Conservation (phyloP, 371 early-diverging fungal species). For the Actinomortierella wolfii region DNA sequence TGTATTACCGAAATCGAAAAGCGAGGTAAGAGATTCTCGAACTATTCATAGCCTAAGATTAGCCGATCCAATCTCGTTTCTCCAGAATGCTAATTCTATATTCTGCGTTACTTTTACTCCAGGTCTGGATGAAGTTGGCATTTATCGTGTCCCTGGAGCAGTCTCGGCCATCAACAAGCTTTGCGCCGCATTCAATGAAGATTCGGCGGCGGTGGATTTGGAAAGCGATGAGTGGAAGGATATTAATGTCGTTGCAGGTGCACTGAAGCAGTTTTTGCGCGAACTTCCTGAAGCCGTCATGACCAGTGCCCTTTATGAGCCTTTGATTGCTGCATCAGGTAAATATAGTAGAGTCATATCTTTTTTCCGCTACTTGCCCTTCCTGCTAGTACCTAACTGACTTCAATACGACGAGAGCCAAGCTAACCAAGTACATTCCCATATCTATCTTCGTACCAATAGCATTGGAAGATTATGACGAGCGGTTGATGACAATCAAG, state of each 20-base stretch:
- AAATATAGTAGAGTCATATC: too few relatives aligned
- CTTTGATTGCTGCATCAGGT: slow-evolving; percentile 85
- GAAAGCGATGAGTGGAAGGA: slow-evolving; percentile 73
- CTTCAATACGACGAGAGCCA: too few relatives aligned
- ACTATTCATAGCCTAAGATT: too few relatives aligned
- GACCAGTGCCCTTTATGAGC: slow-evolving; percentile 80
- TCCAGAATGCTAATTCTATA: too few relatives aligned
- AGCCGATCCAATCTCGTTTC: too few relatives aligned
- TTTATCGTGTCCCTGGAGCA: slow-evolving; percentile 81
- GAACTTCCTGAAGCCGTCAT: slow-evolving; percentile 93
- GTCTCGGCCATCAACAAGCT: slow-evolving; percentile 69
- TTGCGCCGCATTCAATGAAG: slow-evolving; percentile 61
- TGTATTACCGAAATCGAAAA: slow-evolving; percentile 79
- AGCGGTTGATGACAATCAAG: slow-evolving; percentile 78
- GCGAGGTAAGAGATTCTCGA: slow-evolving; percentile 50
- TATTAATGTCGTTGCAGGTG: slow-evolving; percentile 88
- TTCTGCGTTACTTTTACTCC: background rate
- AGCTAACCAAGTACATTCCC: too few relatives aligned
- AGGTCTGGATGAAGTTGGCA: slow-evolving; percentile 82
- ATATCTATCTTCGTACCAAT: background rate
- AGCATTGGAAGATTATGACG: slow-evolving; percentile 79
- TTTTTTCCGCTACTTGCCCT: too few relatives aligned
- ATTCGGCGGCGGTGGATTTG: slow-evolving; percentile 61
- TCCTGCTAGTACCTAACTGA: too few relatives aligned
- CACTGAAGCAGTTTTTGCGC: slow-evolving; percentile 91